These are phyloP conservation scores for Penicillium desertorum DNA, from an alignment of 495 filamentous ascomycete genomes.

Conservation along the genomic window DNA sequence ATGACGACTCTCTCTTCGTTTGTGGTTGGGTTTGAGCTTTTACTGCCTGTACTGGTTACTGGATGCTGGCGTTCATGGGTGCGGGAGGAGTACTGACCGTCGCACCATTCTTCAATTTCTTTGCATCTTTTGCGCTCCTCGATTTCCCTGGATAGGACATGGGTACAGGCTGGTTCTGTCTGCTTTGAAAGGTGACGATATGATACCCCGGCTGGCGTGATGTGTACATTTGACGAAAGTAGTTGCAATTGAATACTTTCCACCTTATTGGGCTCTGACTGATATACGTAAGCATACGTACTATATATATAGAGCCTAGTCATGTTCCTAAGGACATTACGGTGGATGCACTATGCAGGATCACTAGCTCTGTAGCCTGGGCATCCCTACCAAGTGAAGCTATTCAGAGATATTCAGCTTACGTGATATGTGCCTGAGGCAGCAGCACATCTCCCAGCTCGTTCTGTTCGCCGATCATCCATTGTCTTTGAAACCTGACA, in stretches of 20 bases:
- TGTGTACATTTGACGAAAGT: conserved; percentile 13
- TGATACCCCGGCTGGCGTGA: conserved; percentile 31
- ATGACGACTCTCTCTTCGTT: conserved; percentile 14
- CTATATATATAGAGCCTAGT: not conserved
- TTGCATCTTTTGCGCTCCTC: conserved; percentile 8
- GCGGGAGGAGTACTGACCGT: not conserved
- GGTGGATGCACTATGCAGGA: not conserved
- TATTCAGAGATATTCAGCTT: conserved; percentile 8
- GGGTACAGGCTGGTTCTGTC: conserved; percentile 25
- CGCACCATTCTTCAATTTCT: conserved; percentile 13
- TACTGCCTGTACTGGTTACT: conserved; percentile 4
- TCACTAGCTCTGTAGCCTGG: not conserved
- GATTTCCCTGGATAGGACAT: conserved; percentile 9
- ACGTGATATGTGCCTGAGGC: conserved; percentile 24
- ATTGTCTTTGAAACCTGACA: conserved; percentile 16
- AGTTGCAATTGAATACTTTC: conserved; percentile 8
- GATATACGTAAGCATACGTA: not conserved
- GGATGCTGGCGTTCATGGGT: conserved; percentile 23
- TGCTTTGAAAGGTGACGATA: conserved; percentile 26
- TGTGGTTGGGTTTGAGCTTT: conserved; percentile 6
- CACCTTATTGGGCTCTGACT: not conserved
- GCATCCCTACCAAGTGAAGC: not conserved
- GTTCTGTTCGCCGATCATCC: conserved; percentile 14
- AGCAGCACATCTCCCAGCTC: conserved; percentile 8
- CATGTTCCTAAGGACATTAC: not conserved